A percentile compares a stretch with the other conserved stretches of the same genome.
Evolutionary conservation across 2,329 filamentous ascomycete species (phyloP).

Genomic region (Mycocentrospora acerina): DNA sequence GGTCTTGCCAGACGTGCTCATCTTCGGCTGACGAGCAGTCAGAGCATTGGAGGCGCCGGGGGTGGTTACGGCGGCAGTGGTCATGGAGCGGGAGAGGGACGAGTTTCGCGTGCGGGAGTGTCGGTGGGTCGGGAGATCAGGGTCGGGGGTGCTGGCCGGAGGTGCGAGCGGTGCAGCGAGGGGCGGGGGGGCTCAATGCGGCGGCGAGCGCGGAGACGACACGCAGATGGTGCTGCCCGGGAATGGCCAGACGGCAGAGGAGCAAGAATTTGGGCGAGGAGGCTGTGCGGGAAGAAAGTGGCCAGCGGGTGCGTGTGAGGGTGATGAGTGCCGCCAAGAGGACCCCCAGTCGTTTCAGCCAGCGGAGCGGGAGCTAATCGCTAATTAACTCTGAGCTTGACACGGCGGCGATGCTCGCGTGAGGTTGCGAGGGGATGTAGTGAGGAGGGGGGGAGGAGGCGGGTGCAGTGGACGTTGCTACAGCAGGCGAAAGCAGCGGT

Average conservation of each 20-base stretch:
- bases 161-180: conserved; percentile 23
- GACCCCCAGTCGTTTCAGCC: no score
- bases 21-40: conserved; percentile 49
- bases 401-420: no score
- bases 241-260: conserved; percentile 21
- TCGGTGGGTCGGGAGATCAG: conserved; percentile 10
- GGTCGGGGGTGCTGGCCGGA: conserved; percentile 1
- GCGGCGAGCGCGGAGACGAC: conserved; percentile 11
- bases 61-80: conserved; percentile 32
- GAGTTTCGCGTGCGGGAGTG: conserved; percentile 17
- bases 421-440: no score
- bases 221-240: conserved; percentile 6
- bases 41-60: conserved; percentile 39
- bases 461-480: no score
- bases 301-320: no score
- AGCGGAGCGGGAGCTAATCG: no score
- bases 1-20: conserved; percentile 52
- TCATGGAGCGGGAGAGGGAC: conserved; percentile 29
- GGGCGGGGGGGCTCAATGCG: conserved; percentile 28
- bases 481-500: no score
- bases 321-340: no score
- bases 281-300: conserved; percentile 18
- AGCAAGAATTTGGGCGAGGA: conserved; percentile 17
- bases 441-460: no score
- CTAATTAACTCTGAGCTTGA: no score